A percentile compares a stretch with the other conserved stretches of the same genome.
These are phyloP conservation scores for Wickerhamiella nectarea DNA, from an alignment of 805 yeast species.

Conservation along the genomic window DNA sequence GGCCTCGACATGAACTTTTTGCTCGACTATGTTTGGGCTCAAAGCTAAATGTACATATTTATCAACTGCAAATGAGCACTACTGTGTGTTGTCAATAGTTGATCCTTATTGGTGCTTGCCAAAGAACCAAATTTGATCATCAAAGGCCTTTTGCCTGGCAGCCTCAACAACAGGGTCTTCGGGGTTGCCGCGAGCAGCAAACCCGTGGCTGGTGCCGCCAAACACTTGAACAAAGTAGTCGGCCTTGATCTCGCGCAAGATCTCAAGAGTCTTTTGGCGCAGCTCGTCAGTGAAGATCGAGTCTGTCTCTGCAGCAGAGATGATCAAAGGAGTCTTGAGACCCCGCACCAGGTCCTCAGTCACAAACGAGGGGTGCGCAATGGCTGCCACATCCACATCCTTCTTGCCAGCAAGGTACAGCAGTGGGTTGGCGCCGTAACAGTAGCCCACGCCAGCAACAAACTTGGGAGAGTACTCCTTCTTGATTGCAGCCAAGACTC, in stretches of 20 bases:
- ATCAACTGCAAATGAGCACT: too few relatives aligned
- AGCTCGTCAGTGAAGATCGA: constrained; percentile 45
- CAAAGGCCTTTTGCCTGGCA: constrained; percentile 53
- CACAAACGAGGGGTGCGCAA: constrained; percentile 76
- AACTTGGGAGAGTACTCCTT: constrained; percentile 34
- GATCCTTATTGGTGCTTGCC: constrained; percentile 5
- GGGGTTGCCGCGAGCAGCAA: constrained; percentile 63
- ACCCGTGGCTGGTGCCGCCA: constrained; percentile 63
- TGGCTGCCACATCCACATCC: constrained; percentile 42
- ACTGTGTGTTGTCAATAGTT: too few relatives aligned
- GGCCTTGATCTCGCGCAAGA: constrained; percentile 39
- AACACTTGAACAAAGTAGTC: constrained; percentile 49
- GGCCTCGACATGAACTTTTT: constrained; percentile 68
- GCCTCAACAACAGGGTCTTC: constrained; percentile 37
- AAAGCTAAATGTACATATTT: too few relatives aligned
- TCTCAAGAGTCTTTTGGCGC: constrained; percentile 47
- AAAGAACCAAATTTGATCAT: constrained; percentile 27
- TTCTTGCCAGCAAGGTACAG: constrained; percentile 34
- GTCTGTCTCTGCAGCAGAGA: constrained; percentile 68
- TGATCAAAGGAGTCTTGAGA: constrained; percentile 48
- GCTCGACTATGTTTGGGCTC: constrained; percentile 32
- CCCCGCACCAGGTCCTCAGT: constrained; percentile 48
- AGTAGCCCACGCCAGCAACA: constrained; percentile 34
- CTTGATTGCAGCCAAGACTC: constrained; percentile 35
- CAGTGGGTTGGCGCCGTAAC: constrained; percentile 32